Evolutionary conservation across 2,329 filamentous ascomycete genomes (phyloP), one percentile per base, ranked within the genome.

Genomic region (Xylaria sp.): DNA sequence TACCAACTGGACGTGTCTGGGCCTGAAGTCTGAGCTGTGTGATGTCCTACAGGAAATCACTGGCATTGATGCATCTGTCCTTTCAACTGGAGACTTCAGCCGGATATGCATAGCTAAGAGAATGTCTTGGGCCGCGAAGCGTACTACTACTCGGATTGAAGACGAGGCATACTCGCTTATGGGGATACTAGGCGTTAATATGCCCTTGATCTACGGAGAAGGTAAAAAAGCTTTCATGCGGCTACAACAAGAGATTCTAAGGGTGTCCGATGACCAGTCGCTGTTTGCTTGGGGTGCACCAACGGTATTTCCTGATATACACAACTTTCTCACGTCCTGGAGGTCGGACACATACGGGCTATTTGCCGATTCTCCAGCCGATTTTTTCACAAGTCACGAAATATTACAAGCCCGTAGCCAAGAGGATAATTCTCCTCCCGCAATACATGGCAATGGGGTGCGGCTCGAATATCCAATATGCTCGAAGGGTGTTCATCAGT

Each of bases 81-180:
- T 57, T 44, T 41, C n/a, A 28, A 57, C 55, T 18, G 37, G 55
- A 28, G 13, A 25, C 9, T 57, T 57, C 12, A n/a, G 39, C 28
- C 55, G 18, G 15, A 20, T 44, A 12, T 57, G 55, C 34, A 20
- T 57, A 15, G 55, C 55, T 2, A 57, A 51, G 32, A 55, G 65
- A 23, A 72, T 73, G 70, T 61, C 58, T n/a, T 73, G 71, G 71
- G 71, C 71, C 25, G 52, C 71, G 3, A 66, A 64, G 12, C 62
- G 71, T n/a, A 48, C 59, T 32, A 68, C 65, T 10, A 69, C 71
- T 18, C 44, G 70, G 15, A 25, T 65, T 3, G 68, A 73, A 60
- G 70, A 73, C 15, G 23, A 34, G 48, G 67, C 67, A 15, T 72
- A 72, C 25, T 67, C 50, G 0, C 55, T 72, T 4, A 44, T 72